phyloP scores from a whole-genome alignment of 2,329 filamentous ascomycete species.

The Aureobasidium sp. region DNA sequence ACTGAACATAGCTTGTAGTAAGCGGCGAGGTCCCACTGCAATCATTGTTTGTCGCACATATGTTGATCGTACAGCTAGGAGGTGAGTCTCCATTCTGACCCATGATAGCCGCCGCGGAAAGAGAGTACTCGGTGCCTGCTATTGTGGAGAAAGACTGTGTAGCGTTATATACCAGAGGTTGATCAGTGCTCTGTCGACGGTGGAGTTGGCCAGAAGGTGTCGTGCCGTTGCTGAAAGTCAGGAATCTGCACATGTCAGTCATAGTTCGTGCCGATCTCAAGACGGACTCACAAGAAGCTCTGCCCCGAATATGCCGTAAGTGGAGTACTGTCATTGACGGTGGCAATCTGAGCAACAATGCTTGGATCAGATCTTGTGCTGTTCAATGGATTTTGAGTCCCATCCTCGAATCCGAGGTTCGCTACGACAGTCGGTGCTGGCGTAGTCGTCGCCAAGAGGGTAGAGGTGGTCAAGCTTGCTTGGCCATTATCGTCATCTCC shows the following conservation, averaged over 20 bases:
- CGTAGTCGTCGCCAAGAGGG: not conserved
- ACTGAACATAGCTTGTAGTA: not conserved
- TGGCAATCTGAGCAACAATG: not conserved
- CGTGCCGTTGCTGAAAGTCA: not conserved
- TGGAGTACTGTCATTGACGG: not conserved
- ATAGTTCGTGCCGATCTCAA: not conserved
- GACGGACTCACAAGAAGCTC: not conserved
- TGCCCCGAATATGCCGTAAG: not conserved
- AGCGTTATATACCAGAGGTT: not conserved
- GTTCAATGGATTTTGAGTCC: not conserved
- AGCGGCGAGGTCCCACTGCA: not conserved
- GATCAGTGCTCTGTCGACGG: not conserved
- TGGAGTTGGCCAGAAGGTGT: not conserved
- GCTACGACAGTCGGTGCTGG: not conserved
- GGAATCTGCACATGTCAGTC: not conserved
- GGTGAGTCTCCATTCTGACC: not conserved
- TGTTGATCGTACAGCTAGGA: not conserved
- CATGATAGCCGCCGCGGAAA: not conserved
- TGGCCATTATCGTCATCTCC: not conserved
- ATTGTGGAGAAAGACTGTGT: not conserved
- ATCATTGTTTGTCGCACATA: not conserved
- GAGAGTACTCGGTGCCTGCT: not conserved
- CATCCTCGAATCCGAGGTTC: not conserved
- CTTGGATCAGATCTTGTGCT: not conserved
- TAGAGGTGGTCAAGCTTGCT: not conserved